Percentiles rank a stretch among this genome's conserved stretches.
phyloP scores from a whole-genome alignment of 345 rosid species.

The Eucalyptus viminalis region DNA sequence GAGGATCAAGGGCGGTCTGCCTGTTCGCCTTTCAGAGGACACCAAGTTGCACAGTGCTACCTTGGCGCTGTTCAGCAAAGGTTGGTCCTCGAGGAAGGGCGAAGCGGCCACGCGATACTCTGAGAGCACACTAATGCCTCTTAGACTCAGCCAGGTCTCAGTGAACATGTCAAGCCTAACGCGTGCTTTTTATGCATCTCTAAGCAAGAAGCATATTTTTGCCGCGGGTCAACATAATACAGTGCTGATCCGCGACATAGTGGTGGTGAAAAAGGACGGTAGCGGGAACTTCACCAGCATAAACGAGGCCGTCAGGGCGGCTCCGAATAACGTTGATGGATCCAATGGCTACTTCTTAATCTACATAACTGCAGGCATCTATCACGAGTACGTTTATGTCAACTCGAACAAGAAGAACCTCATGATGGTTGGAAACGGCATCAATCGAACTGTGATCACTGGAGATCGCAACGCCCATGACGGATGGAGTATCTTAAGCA shows the following conservation, averaged over 20 bases:
- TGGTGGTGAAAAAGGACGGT: conserved; percentile 25
- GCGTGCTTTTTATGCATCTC: conserved; percentile 35
- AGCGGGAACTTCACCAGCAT: conserved; percentile 27
- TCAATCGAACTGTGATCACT: conserved; percentile 34
- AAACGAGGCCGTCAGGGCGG: conserved; percentile 32
- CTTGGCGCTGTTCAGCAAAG: conserved; percentile 9
- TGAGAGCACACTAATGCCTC: background rate
- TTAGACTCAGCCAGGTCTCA: conserved; percentile 2
- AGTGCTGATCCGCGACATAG: conserved; percentile 1
- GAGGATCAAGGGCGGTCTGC: background rate
- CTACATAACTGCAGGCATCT: conserved; percentile 27
- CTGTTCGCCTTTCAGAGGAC: background rate
- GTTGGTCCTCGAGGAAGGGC: conserved; percentile 1
- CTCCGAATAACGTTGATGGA: conserved; percentile 14
- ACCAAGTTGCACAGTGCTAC: conserved; percentile 3
- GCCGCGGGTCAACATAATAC: background rate
- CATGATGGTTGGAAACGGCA: conserved; percentile 47
- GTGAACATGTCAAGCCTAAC: conserved; percentile 35
- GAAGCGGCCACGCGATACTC: background rate
- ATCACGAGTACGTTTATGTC: conserved; percentile 36
- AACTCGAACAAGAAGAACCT: conserved; percentile 19
- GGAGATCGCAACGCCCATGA: conserved; percentile 31
- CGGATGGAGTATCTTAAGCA: conserved; percentile 41
- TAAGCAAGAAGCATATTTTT: conserved; percentile 34
- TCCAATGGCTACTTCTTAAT: conserved; percentile 22